Evolutionary conservation across 164 flowering plant species (phyloP).

Genomic region (Brasenia schreberi): DNA sequence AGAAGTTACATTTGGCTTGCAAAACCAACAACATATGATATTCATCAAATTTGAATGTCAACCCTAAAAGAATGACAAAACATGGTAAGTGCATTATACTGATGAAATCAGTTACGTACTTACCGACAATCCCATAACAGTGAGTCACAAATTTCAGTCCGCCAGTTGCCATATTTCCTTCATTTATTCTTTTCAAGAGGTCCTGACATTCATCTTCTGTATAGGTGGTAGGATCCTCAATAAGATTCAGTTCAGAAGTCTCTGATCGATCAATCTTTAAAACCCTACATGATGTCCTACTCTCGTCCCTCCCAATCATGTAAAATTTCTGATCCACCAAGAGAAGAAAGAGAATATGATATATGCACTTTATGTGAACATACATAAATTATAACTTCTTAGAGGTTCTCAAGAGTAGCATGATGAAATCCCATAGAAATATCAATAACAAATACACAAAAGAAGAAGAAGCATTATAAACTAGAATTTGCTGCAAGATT

Average conservation of each 20-base stretch:
- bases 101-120: conserved; percentile 6
- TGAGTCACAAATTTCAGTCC: conserved; percentile 78
- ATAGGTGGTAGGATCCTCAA: conserved; percentile 66
- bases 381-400: too few species aligned
- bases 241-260: conserved; percentile 53
- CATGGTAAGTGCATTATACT: background rate
- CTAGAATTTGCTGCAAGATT: too few species aligned
- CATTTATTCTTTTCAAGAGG: conserved; percentile 59
- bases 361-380: background rate
- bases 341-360: conserved; percentile 1
- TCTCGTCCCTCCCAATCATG: conserved; percentile 80
- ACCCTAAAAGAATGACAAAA: too few species aligned
- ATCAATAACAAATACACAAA: too few species aligned
- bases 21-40: too few species aligned
- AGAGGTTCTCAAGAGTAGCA: too few species aligned
- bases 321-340: conserved; percentile 61
- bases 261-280: conserved; percentile 83
- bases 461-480: too few species aligned
- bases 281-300: conserved; percentile 56
- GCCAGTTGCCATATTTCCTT: conserved; percentile 77
- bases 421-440: too few species aligned
- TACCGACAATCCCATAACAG: conserved; percentile 94
- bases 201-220: conserved; percentile 66
- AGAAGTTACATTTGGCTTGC: too few species aligned
- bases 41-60: too few species aligned